Percentiles rank a stretch among this genome's conserved stretches.
These are phyloP conservation scores for Gaeumannomyces sp. DNA, from an alignment of 2,329 filamentous ascomycete species.

Conservation along the genomic window DNA sequence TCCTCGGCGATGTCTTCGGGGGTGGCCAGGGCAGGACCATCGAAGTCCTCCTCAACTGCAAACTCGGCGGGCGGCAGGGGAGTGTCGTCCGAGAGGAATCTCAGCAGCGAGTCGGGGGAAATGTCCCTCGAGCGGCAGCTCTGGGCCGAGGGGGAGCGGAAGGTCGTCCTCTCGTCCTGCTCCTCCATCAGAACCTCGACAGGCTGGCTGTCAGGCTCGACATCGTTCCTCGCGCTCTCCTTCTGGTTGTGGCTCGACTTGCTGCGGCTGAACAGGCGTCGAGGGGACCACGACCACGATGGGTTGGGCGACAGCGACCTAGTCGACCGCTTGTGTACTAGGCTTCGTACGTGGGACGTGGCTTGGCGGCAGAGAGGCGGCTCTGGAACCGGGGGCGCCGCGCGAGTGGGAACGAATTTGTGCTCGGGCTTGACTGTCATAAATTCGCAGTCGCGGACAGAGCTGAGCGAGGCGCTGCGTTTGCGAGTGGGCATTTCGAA, in stretches of 20 bases:
- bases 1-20: constrained; percentile 44
- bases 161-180: constrained; percentile 24
- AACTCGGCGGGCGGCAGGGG: constrained; percentile 26
- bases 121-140: constrained; percentile 41
- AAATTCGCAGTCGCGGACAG: constrained; percentile 49
- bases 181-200: background rate
- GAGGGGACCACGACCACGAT: constrained; percentile 37
- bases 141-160: constrained; percentile 31
- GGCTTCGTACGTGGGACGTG: constrained; percentile 15
- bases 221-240: constrained; percentile 22
- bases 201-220: constrained; percentile 13
- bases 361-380: constrained; percentile 29
- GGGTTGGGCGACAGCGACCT: constrained; percentile 44
- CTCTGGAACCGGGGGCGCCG: constrained; percentile 43
- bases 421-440: constrained; percentile 74
- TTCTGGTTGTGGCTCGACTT: constrained; percentile 10
- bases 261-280: constrained; percentile 42
- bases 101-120: constrained; percentile 48
- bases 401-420: constrained; percentile 66
- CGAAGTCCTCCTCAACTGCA: constrained; percentile 20
- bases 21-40: constrained; percentile 31
- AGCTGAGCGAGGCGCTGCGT: constrained; percentile 61
- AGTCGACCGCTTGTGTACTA: constrained; percentile 26
- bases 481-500: constrained; percentile 54
- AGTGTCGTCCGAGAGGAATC: constrained; percentile 41